These are phyloP conservation scores for Tympanopsis confertula DNA, from an alignment of 2,329 filamentous ascomycete species.

Conservation along the genomic window DNA sequence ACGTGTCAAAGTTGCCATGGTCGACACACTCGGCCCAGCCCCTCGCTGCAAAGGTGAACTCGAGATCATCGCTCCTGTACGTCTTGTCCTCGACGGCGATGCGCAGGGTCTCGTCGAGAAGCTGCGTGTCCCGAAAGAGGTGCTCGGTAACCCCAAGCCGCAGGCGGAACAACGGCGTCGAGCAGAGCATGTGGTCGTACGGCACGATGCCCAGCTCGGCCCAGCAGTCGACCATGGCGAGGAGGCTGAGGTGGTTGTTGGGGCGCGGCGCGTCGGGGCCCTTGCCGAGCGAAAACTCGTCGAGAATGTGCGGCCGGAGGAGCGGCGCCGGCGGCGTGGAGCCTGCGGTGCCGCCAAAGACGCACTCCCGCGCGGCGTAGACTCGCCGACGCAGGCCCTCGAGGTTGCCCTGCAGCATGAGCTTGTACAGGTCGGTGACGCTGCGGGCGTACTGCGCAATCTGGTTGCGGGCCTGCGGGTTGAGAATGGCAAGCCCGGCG, in stretches of 20 bases:
- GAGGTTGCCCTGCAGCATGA: slow-evolving; percentile 80
- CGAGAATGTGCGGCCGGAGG: slow-evolving; percentile 72
- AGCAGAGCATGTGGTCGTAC: slow-evolving; percentile 99
- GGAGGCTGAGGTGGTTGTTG: slow-evolving; percentile 86
- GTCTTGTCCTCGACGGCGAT: slow-evolving; percentile 82
- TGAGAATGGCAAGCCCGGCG: slow-evolving; percentile 89
- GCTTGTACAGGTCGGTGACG: slow-evolving; percentile 88
- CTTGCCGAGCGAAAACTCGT: slow-evolving; percentile 75
- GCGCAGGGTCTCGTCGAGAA: slow-evolving; percentile 74
- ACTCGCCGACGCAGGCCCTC: slow-evolving; percentile 68
- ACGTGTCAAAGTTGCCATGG: slow-evolving; percentile 84
- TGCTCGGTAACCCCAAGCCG: slow-evolving; percentile 97
- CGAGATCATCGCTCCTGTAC: slow-evolving; percentile 84
- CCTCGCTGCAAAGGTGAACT: slow-evolving; percentile 92
- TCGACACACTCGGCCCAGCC: slow-evolving; percentile 92
- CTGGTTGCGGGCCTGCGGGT: slow-evolving; percentile 81
- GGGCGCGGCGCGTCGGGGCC: slow-evolving; percentile 45
- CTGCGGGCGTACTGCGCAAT: slow-evolving; percentile 88
- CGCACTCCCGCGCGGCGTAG: slow-evolving; percentile 50
- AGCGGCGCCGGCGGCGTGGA: slow-evolving; percentile 40
- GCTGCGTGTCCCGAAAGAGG: slow-evolving; percentile 69
- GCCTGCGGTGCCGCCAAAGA: slow-evolving; percentile 62
- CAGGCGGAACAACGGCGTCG: slow-evolving; percentile 88
- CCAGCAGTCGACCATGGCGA: slow-evolving; percentile 99
- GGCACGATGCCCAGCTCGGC: slow-evolving; percentile 84